Percentiles rank a stretch among this genome's conserved stretches.
These are phyloP conservation scores for Aspergillus arachidicola DNA, from an alignment of 2,329 filamentous ascomycete species.

Conservation along the genomic window DNA sequence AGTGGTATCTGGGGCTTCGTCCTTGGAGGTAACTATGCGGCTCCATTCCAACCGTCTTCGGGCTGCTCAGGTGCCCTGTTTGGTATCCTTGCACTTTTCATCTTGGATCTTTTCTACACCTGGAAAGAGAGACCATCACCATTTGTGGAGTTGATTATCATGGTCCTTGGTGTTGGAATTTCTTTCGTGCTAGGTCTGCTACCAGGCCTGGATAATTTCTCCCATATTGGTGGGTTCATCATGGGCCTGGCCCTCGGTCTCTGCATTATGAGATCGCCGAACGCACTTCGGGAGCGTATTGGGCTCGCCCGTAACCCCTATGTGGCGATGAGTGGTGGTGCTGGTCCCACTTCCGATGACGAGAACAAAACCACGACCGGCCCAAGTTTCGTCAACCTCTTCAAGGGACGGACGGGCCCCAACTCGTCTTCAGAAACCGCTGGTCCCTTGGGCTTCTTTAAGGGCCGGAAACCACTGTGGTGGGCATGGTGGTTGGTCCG, in stretches of 20 bases:
- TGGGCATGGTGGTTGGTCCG: constrained; percentile 96
- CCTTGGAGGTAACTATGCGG: constrained; percentile 90
- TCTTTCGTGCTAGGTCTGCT: constrained; percentile 90
- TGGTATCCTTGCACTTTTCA: constrained; percentile 82
- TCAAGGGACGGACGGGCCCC: constrained; percentile 61
- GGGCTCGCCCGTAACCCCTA: constrained; percentile 71
- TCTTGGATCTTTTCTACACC: constrained; percentile 90
- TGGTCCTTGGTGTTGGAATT: constrained; percentile 81
- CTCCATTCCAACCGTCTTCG: constrained; percentile 76
- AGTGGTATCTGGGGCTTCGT: constrained; percentile 96
- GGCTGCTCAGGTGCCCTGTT: constrained; percentile 91
- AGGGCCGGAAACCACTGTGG: constrained; percentile 89
- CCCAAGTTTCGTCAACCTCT: constrained; percentile 58
- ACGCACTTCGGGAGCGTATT: constrained; percentile 73
- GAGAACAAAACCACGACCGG: constrained; percentile 57
- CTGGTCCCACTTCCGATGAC: constrained; percentile 29
- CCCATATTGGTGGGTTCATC: constrained; percentile 92
- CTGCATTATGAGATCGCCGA: constrained; percentile 85
- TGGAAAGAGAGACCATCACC: constrained; percentile 81
- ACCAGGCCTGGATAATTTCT: constrained; percentile 94
- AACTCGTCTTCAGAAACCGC: constrained; percentile 16
- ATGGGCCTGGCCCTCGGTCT: constrained; percentile 88
- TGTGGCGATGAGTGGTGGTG: constrained; percentile 62
- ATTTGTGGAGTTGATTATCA: constrained; percentile 81
- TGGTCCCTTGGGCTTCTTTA: constrained; percentile 71